Evolutionary conservation across 1,139 yeast genomes (phyloP).

Genomic region (Sugiyamaella grinbergsii): DNA sequence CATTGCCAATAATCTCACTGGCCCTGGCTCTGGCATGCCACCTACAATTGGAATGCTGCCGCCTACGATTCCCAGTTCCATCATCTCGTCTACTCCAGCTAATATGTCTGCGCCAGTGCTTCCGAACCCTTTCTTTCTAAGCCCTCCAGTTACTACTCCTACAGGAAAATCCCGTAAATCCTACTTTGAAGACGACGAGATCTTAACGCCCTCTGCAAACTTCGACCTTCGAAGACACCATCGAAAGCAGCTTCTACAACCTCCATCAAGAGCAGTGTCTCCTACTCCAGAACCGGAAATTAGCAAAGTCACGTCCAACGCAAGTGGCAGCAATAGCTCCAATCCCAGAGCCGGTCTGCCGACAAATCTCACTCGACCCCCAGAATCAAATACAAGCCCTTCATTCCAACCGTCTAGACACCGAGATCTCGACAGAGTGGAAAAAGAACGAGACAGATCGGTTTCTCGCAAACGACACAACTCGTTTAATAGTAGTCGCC

Average conservation of each 20-base stretch:
- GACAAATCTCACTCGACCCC: slow-evolving; percentile 6
- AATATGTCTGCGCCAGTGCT: not conserved
- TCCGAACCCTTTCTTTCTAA: slow-evolving; percentile 4
- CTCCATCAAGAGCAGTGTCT: slow-evolving; percentile 32
- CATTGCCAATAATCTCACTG: not conserved
- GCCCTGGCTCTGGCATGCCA: no score
- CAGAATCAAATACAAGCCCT: not conserved
- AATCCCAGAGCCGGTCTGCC: not conserved
- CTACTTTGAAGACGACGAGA: slow-evolving; percentile 17
- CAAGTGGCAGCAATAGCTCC: not conserved
- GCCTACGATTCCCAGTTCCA: slow-evolving; percentile 3
- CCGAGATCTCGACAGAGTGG: not conserved
- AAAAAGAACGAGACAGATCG: slow-evolving; percentile 8
- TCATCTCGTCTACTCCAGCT: not conserved
- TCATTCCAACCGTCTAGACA: slow-evolving; percentile 1
- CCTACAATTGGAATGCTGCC: no score
- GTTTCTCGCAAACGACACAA: slow-evolving; percentile 19
- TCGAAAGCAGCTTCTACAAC: slow-evolving; percentile 22
- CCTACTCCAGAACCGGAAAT: slow-evolving; percentile 28
- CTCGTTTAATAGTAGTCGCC: slow-evolving; percentile 10
- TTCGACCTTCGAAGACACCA: slow-evolving; percentile 12
- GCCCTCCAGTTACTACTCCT: slow-evolving; percentile 1
- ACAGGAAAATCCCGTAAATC: slow-evolving; percentile 5
- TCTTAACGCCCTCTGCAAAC: slow-evolving; percentile 7
- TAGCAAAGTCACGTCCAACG: not conserved